phyloP scores from a whole-genome alignment of 1,284 basidiomycete species.

The Afroboletus lepidellus region DNA sequence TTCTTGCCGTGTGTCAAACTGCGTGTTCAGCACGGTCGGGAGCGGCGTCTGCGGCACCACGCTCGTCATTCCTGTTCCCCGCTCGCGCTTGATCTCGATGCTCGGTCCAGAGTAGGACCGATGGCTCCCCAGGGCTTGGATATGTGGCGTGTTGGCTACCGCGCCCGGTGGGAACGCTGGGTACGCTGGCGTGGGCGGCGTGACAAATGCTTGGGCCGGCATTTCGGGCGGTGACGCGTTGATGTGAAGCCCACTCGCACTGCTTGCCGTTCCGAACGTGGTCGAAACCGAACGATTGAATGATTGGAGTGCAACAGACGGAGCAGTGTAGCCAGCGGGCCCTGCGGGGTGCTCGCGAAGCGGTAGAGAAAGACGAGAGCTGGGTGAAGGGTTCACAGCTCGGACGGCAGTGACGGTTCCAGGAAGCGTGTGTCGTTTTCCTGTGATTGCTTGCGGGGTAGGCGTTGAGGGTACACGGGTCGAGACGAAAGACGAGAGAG shows the following conservation, averaged over 20 bases:
- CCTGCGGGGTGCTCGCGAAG: conserved; percentile 31
- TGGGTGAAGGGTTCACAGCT: conserved; percentile 40
- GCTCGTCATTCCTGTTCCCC: conserved; percentile 36
- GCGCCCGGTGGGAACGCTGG: conserved; percentile 59
- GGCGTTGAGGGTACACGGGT: conserved; percentile 21
- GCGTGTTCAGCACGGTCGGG: conserved; percentile 44
- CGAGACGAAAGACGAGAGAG: conserved; percentile 21
- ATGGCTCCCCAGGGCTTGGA: conserved; percentile 51
- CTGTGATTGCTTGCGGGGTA: conserved; percentile 44
- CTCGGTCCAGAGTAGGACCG: conserved; percentile 50
- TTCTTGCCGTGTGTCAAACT: conserved; percentile 26
- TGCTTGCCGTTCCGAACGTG: conserved; percentile 44
- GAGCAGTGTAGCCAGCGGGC: conserved; percentile 34
- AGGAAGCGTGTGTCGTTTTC: conserved; percentile 58
- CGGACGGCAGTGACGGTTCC: conserved; percentile 37
- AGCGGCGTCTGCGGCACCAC: conserved; percentile 53
- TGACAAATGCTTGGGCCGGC: conserved; percentile 17
- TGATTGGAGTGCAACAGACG: conserved; percentile 40
- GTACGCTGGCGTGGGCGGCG: conserved; percentile 66
- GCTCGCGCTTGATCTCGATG: conserved; percentile 63
- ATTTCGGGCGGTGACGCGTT: conserved; percentile 12
- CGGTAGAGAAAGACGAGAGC: conserved; percentile 29
- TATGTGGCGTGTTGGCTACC: conserved; percentile 49
- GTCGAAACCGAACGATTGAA: conserved; percentile 44
- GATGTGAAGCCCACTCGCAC: not conserved